Evolutionary conservation across 371 early-diverging fungal species (phyloP), one percentile per base, ranked within the genome.

Genomic region (Saksenaea vasiformis): DNA sequence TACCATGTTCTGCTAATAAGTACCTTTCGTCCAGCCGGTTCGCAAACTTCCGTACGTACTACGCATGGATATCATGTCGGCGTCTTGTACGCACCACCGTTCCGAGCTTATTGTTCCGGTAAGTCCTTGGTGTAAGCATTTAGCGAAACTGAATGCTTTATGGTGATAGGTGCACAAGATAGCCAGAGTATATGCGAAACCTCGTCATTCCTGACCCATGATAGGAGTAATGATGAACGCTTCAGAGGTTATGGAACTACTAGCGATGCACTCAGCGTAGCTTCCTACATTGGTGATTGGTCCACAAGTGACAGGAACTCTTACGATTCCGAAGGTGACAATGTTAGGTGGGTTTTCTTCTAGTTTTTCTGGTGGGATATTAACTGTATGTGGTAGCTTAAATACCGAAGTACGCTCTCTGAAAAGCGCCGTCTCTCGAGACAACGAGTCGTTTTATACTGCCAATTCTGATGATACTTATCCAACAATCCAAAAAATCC

Each of bases 41-140:
- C 70, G 24, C 61, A 70, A 54, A 27, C 76, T 57, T 68, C 74
- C 64, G 56, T 44, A 28, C 60, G 34, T 2, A 76, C 74, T 2
- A 44, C 68, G 7, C 72, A 71, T 36, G 82, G 74, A 0, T 69
- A 77, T 60, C 87, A 86, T 62, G 81, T 83, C 36, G 89, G 87
- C n/a, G 76, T 85, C 1, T 27, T 87, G 1, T 87, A 87, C 65
- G 86, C 83, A 0, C 89, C 89, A 1, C 82, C 85, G 1, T 78
- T 85, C 51, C 73, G 82, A 8, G 68, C 78, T 1, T 83, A 85
- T 60, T 62, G 76, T 75, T 76, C 69, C 36, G 74, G 61, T 65
- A 61, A 37, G 17, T 22, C 17, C 8, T 5, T 10, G 2, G 24
- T 22, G 11, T 1, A 22, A 47, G 0, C 4, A 19, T 3, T 22